Evolutionary conservation across 2,329 filamentous ascomycete species (phyloP), one percentile per base, ranked within the genome.

Genomic region (Colletotrichum chlorophyti): DNA sequence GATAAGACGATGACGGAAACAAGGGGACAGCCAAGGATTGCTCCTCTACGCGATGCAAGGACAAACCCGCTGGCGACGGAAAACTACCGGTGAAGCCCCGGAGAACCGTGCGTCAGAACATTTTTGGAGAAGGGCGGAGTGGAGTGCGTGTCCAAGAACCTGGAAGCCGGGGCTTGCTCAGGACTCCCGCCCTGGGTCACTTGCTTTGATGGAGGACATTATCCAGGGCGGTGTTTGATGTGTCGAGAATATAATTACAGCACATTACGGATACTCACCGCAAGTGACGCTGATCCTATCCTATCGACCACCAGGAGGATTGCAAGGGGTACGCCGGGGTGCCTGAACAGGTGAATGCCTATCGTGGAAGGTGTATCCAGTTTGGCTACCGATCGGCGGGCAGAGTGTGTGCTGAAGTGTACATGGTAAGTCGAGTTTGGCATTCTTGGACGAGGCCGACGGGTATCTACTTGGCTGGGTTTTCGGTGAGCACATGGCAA

Each of bases 311-410:
- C 19, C 17, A 47, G 23, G 42, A 42, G 11, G 34, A 24, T 55
- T 40, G 31, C 43, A 54, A 48, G 55, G 51, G 51, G 38, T 12
- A 26, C 26, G 43, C 43, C 23, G 32, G 42, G 55, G 41, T 37
- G 23, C 46, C 32, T 53, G 41, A 42, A 47, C 37, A n/a, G n/a
- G n/a, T n/a, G 37, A 43, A 15, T 59, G 43, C 55, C 50, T 45
- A 49, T 59, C 42, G 32, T 48, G 55, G 50, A 59, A 59, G 50
- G 50, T 54, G 43, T 12, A 59, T 49, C 40, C 37, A 49, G 37
- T n/a, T 12, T 12, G 24, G 17, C 32, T n/a, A 45, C 55, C 29
- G 51, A 59, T 55, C 51, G 43, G 43, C 43, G 51, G 52, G 43
- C 24, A n/a, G n/a, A n/a, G n/a, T n/a, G n/a, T n/a, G n/a, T n/a